Evolutionary conservation across 2,329 filamentous ascomycete genomes (phyloP).

Genomic region (Akanthomyces dipterigenus): DNA sequence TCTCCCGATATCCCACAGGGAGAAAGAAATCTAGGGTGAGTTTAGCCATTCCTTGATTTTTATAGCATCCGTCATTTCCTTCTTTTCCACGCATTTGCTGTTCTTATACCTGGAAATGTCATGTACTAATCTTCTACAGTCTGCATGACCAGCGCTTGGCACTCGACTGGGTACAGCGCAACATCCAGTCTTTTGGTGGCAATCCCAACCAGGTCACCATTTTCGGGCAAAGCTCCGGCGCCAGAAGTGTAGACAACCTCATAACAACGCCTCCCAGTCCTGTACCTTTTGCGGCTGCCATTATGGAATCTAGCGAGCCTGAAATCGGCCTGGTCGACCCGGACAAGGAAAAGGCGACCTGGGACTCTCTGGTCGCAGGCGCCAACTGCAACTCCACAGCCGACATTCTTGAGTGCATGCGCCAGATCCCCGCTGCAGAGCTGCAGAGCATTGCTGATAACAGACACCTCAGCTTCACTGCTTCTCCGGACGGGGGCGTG

Average conservation of each 20-base stretch:
- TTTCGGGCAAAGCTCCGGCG: slow-evolving; percentile 49
- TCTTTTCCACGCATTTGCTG: neutral
- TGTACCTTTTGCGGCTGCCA: slow-evolving; percentile 23
- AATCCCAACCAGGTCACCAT: slow-evolving; percentile 55
- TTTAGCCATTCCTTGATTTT: neutral
- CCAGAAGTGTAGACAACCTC: slow-evolving; percentile 42
- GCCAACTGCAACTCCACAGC: slow-evolving; percentile 11
- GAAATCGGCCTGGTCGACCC: neutral
- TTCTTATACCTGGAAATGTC: neutral
- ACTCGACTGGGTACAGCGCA: slow-evolving; percentile 54
- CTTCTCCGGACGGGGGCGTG: slow-evolving; percentile 16
- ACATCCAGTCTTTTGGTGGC: slow-evolving; percentile 57
- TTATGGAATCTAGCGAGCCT: slow-evolving; percentile 19
- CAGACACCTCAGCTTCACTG: slow-evolving; percentile 16
- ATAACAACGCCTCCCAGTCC: slow-evolving; percentile 21
- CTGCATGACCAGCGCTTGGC: slow-evolving; percentile 46
- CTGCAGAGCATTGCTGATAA: slow-evolving; percentile 15
- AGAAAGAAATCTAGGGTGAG: slow-evolving; percentile 20
- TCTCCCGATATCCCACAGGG: slow-evolving; percentile 17
- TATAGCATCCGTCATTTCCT: neutral
- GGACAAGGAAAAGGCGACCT: neutral
- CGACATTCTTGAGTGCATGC: slow-evolving; percentile 18
- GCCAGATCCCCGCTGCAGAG: slow-evolving; percentile 14
- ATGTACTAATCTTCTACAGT: slow-evolving; percentile 7
- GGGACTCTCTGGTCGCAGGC: neutral